These are phyloP conservation scores for Pseudogymnoascus sp. DNA, from an alignment of 2,329 filamentous ascomycete species.

Conservation along the genomic window DNA sequence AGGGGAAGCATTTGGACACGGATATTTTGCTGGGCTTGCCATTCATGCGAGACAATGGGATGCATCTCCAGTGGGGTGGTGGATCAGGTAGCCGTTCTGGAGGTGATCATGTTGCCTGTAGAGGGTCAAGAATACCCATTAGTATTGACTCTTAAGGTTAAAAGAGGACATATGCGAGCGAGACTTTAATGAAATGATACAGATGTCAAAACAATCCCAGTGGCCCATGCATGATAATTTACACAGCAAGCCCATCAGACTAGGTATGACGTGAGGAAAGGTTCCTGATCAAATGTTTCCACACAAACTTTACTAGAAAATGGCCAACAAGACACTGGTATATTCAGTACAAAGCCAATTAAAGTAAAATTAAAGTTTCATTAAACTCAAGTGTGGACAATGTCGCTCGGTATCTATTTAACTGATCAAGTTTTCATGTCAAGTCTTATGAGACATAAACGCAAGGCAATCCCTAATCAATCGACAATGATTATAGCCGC, in stretches of 20 bases:
- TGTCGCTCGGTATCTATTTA: not conserved
- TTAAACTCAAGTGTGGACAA: not conserved
- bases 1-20: conserved; percentile 7
- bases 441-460: not conserved
- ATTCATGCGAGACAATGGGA: conserved; percentile 12
- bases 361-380: not conserved
- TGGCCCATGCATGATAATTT: not conserved
- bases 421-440: not conserved
- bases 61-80: conserved; percentile 12
- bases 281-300: not conserved
- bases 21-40: conserved; percentile 8
- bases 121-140: not conserved
- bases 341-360: not conserved
- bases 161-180: not conserved
- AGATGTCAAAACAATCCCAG: not conserved
- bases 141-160: not conserved
- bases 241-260: not conserved
- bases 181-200: not conserved
- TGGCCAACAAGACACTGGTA: not conserved
- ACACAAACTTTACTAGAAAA: not conserved
- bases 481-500: not conserved
- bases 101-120: conserved; percentile 1
- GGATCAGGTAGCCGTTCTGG: not conserved
- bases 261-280: not conserved
- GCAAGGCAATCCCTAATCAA: not conserved